Evolutionary conservation across 441 rosid species (phyloP).

Genomic region (Euphorbia schlechtendalii): DNA sequence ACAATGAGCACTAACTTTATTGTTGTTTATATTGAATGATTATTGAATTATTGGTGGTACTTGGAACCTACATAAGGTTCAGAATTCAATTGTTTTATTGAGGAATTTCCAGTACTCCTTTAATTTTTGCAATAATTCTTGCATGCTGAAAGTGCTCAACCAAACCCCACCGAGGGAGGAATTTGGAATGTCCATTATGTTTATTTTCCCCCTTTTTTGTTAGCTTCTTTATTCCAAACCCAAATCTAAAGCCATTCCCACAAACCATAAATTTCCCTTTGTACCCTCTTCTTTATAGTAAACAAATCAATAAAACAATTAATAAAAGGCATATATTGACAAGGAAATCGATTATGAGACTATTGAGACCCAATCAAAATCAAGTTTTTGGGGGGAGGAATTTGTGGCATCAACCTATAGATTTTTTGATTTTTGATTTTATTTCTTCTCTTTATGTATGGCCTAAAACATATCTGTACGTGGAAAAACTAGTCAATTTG

Average conservation of each 20-base stretch:
- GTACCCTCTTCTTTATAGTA: conserved; percentile 21
- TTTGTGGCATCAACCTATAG: too few species aligned
- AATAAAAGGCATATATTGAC: too few species aligned
- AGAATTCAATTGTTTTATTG: conserved; percentile 20
- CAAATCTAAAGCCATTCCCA: conserved; percentile 37
- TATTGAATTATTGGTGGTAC: conserved; percentile 9
- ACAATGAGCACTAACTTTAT: too few species aligned
- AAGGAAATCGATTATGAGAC: neutral
- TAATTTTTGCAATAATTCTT: conserved; percentile 27
- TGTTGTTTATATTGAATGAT: neutral
- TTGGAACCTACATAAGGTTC: conserved; percentile 21
- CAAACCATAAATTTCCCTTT: conserved; percentile 19
- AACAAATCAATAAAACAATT: too few species aligned
- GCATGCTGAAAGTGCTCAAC: conserved; percentile 31
- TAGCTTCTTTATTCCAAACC: conserved; percentile 43
- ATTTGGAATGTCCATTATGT: conserved; percentile 33
- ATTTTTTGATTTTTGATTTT: conserved; percentile 16
- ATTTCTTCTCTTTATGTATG: conserved; percentile 9
- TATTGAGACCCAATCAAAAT: too few species aligned
- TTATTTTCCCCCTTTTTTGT: conserved; percentile 3
- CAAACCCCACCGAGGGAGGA: conserved; percentile 44
- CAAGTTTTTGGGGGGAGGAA: too few species aligned
- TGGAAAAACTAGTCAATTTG: too few species aligned
- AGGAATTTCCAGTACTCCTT: conserved; percentile 24
- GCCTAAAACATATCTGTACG: conserved; percentile 6